phyloP scores from a whole-genome alignment of 2,329 filamentous ascomycete genomes.

The Cladosporium sp. region DNA sequence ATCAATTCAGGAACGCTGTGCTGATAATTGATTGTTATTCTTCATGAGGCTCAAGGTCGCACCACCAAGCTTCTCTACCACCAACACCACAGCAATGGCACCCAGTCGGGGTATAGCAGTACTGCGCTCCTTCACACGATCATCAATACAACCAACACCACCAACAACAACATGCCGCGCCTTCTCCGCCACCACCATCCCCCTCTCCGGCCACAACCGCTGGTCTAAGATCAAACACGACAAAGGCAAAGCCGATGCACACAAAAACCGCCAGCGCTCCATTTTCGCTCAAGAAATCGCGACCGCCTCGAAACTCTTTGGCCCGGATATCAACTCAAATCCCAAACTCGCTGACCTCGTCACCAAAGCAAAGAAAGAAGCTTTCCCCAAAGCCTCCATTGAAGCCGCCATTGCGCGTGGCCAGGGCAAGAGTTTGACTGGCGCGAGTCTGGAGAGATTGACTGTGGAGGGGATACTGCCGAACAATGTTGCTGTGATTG shows the following conservation, averaged over 20 bases:
- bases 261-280: slow-evolving; percentile 71
- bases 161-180: slow-evolving; percentile 17
- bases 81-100: slow-evolving; percentile 28
- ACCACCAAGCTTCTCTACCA: neutral
- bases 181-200: slow-evolving; percentile 24
- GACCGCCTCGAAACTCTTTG: slow-evolving; percentile 75
- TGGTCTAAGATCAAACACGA: slow-evolving; percentile 97
- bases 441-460: slow-evolving; percentile 72
- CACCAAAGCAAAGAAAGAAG: slow-evolving; percentile 76
- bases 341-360: slow-evolving; percentile 73
- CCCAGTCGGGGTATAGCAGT: slow-evolving; percentile 33
- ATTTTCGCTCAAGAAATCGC: slow-evolving; percentile 71
- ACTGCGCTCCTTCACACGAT: neutral
- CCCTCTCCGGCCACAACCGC: slow-evolving; percentile 73
- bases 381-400: slow-evolving; percentile 80
- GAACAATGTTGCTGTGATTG: slow-evolving; percentile 70
- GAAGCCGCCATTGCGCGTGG: slow-evolving; percentile 85
- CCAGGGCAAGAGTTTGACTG: slow-evolving; percentile 76
- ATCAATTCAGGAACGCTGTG: neutral
- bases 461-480: slow-evolving; percentile 81
- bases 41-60: neutral
- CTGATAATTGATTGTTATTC: neutral
- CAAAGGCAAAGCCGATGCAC: slow-evolving; percentile 81
- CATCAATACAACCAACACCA: neutral
- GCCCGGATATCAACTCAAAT: slow-evolving; percentile 72